Base-by-base conservation (phyloP, 306 rosid genomes). In the Cyclanthera cordifolia region DNA sequence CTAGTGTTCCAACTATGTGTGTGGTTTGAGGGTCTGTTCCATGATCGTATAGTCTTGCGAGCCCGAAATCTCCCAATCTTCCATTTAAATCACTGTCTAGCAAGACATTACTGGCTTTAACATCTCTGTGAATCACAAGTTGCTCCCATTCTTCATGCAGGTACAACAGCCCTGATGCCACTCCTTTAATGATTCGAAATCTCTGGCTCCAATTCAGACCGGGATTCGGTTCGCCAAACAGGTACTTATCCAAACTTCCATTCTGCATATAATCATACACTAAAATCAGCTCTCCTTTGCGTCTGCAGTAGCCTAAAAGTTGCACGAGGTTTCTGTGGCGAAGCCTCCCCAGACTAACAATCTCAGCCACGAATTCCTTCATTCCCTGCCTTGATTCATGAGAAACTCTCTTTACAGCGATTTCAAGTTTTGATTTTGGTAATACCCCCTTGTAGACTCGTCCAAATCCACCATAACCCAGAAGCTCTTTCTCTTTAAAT, bases 371-470 rank as follows among this genome's bases (percentile, higher is more conserved):
- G 48, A 80, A 80, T 23, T 80, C 78, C 41, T 68, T 73, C 78
- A 76, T 76, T 47, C 84, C 84, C 21, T 80, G 80, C 4, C 74
- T 69, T 21, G 84, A 80, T 41, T 76, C 81, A 24, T 75, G 81
- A 2, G 76, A 73, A 39, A 76, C 55, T 63, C 9, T 78, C 24
- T 82, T 73, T 48, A 82, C 81, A 0, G 75, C 86, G 47, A 82
- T 55, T 43, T 70, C 79, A 11, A 56, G 50, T 37, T 71, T 76
- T 0, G 81, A 76, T 23, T 50, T 46, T 3, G 73, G 73, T 25
- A 74, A 23, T 34, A 53, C 20, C 16, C 81, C 86, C 53, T 45
- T 70, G 34, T 73, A 79, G 14, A 79, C 86, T 1, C 34, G 71
- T 0, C 83, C 86, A 45, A 76, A 79, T 10, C 83, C 86, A 0